Conservation (phyloP, 2,329 filamentous ascomycete species). For the Hortaea werneckii region DNA sequence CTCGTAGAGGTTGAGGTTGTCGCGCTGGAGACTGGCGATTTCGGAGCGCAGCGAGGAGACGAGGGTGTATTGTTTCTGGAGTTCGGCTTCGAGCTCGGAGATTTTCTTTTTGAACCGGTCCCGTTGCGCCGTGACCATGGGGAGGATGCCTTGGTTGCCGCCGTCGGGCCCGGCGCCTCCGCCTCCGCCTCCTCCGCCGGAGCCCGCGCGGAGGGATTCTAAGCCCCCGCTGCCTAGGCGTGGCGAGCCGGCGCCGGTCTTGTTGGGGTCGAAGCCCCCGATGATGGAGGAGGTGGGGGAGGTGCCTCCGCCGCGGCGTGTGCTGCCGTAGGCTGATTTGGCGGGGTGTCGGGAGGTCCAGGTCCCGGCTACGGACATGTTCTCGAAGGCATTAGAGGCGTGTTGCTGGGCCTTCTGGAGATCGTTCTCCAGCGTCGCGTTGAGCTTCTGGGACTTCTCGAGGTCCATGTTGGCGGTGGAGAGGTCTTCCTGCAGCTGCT, state of each 20-base stretch:
- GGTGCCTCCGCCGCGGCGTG: constrained; percentile 59
- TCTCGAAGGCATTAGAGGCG: constrained; percentile 72
- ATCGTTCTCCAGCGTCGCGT: constrained; percentile 84
- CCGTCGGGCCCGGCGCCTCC: constrained; percentile 17
- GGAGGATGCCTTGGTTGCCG: constrained; percentile 75
- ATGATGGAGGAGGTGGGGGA: constrained; percentile 98
- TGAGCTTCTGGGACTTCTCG: constrained; percentile 73
- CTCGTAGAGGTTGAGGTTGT: constrained; percentile 92
- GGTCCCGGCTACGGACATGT: constrained; percentile 85
- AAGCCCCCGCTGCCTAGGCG: constrained; percentile 27
- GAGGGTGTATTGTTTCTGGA: constrained; percentile 71
- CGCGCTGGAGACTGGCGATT: constrained; percentile 82
- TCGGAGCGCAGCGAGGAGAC: constrained; percentile 84
- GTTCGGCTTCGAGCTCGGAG: constrained; percentile 75
- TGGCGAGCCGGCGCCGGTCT: constrained; percentile 30
- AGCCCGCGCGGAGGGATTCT: constrained; percentile 51
- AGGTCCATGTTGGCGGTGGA: constrained; percentile 76
- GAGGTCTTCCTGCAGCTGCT: constrained; percentile 72
- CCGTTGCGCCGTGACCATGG: constrained; percentile 95
- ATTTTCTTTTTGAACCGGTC: constrained; percentile 98
- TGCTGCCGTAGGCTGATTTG: constrained; percentile 47
- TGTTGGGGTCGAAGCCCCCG: constrained; percentile 75
- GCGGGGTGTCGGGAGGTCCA: constrained; percentile 67
- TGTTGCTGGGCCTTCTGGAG: constrained; percentile 80
- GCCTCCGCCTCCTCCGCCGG: no score